Evolutionary conservation across 2,329 filamentous ascomycete species (phyloP).

Genomic region (Nemania serpens): DNA sequence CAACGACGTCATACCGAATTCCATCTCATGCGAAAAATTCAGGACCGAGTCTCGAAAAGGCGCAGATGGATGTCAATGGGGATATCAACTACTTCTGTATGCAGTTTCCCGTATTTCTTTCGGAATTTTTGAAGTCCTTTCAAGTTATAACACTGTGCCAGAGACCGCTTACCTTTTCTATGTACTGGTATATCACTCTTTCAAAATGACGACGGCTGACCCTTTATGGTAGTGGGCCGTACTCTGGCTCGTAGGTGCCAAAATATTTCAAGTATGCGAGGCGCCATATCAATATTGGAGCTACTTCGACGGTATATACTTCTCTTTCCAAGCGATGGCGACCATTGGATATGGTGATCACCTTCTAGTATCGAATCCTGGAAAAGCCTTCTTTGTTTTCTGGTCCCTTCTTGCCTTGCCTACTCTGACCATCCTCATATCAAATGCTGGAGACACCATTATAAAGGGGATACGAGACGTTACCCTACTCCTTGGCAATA

Average conservation of each 20-base stretch:
- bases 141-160: not conserved
- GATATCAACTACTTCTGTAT: constrained; percentile 63
- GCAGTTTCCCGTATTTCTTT: not conserved
- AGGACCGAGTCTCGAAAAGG: constrained; percentile 65
- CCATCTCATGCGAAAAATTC: constrained; percentile 79
- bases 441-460: constrained; percentile 82
- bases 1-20: constrained; percentile 73
- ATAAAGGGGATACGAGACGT: constrained; percentile 64
- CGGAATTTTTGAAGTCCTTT: not conserved
- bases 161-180: not conserved
- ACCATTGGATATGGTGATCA: constrained; percentile 89
- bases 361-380: constrained; percentile 75
- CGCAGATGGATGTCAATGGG: constrained; percentile 76
- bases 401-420: constrained; percentile 87
- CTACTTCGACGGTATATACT: constrained; percentile 85
- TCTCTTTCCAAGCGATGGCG: constrained; percentile 79
- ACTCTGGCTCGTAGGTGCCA: constrained; percentile 81
- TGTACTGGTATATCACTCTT: not conserved
- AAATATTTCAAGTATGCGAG: constrained; percentile 68
- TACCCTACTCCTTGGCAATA: constrained; percentile 60
- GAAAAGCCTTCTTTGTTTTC: constrained; percentile 88
- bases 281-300: constrained; percentile 61
- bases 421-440: constrained; percentile 85
- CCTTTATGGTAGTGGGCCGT: constrained; percentile 58
- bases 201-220: not conserved